These are phyloP conservation scores for Mucor ambiguus DNA, from an alignment of 371 early-diverging fungal species.

Conservation along the genomic window DNA sequence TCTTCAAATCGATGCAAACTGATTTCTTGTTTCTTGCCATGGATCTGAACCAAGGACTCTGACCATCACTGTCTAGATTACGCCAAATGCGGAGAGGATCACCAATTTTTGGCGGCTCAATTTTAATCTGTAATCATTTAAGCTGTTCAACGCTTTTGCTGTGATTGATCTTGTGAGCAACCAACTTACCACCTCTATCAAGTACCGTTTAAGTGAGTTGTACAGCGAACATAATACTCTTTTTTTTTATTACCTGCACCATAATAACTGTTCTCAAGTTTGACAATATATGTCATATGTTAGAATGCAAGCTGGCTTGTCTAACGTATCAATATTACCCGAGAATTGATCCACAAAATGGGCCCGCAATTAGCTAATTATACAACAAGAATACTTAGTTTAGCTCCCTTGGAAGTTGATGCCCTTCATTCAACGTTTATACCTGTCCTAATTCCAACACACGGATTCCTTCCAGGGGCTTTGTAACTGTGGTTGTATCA, in stretches of 20 bases:
- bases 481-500: slow-evolving; percentile 10
- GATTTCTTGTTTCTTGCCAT: slow-evolving; percentile 60
- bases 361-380: slow-evolving; percentile 54
- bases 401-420: neutral
- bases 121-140: slow-evolving; percentile 41
- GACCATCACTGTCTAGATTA: slow-evolving; percentile 52
- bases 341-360: slow-evolving; percentile 57
- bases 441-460: slow-evolving; percentile 59
- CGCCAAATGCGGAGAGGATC: slow-evolving; percentile 61
- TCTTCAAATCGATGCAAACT: slow-evolving; percentile 52
- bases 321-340: slow-evolving; percentile 32
- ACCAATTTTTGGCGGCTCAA: slow-evolving; percentile 56
- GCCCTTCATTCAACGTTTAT: neutral
- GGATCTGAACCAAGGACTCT: slow-evolving; percentile 55
- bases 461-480: slow-evolving; percentile 51
- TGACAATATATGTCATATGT: neutral
- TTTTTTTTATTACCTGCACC: slow-evolving; percentile 37
- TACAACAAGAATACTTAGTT: neutral
- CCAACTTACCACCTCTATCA: slow-evolving; percentile 9
- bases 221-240: neutral
- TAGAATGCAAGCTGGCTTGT: neutral
- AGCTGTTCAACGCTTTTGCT: neutral
- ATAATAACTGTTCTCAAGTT: slow-evolving; percentile 28
- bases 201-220: neutral
- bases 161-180: neutral